A percentile compares a stretch with the other conserved stretches of the same genome.
These are phyloP conservation scores for Bipolaris sorokiniana DNA, from an alignment of 2,329 filamentous ascomycete species.

Conservation along the genomic window DNA sequence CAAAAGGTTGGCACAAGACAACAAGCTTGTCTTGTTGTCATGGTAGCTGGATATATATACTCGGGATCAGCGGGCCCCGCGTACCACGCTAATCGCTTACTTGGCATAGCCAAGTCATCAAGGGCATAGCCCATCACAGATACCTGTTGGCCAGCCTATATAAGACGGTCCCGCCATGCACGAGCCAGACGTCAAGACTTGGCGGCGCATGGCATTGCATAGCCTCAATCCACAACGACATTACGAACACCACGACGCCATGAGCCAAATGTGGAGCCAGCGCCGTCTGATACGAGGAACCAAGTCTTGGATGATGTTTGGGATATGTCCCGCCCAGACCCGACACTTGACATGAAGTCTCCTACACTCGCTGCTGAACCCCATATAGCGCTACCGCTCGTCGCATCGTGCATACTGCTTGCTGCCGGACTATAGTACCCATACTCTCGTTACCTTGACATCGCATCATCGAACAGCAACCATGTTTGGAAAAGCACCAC, in stretches of 20 bases:
- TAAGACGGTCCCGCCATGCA: too few species aligned
- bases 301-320: slow-evolving; percentile 11
- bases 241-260: slow-evolving; percentile 5
- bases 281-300: slow-evolving; percentile 19
- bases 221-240: slow-evolving; percentile 8
- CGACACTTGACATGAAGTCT: neutral
- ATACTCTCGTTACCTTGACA: slow-evolving; percentile 1
- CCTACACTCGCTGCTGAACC: neutral
- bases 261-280: slow-evolving; percentile 19
- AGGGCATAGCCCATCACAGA: too few species aligned
- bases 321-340: slow-evolving; percentile 5
- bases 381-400: neutral
- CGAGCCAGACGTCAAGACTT: neutral
- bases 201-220: slow-evolving; percentile 5
- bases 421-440: neutral
- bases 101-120: too few species aligned
- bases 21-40: too few species aligned
- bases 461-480: neutral
- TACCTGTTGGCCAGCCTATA: too few species aligned
- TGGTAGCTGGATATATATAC: too few species aligned
- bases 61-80: too few species aligned
- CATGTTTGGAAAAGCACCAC: slow-evolving; percentile 23
- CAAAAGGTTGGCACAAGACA: too few species aligned
- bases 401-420: neutral
- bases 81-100: too few species aligned